Evolutionary conservation across 2,329 filamentous ascomycete genomes (phyloP), one percentile per base, ranked within the genome.

Genomic region (Dothidotthia symphoricarpi): DNA sequence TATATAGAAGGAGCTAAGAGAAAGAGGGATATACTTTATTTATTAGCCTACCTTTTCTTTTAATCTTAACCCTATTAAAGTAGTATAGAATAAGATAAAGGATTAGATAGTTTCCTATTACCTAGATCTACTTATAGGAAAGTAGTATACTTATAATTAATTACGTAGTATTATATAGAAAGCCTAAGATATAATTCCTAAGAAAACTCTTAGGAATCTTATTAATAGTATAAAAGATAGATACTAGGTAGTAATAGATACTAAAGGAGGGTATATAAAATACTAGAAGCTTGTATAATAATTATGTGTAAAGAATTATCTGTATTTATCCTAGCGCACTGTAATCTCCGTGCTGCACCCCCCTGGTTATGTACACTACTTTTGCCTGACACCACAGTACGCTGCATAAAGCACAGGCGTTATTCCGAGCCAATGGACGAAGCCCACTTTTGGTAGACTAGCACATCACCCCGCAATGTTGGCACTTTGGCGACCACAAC

Each of bases 1-100:
- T 22, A 36, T 28, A 1, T 9, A 7, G 29, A 14, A 28, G 2
- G 27, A 47, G 15, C 31, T 44, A 16, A 11, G 3, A 1, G 13
- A 40, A 28, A 28, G 33, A 19, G 31, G 22, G 8, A 42, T 39
- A 3, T 34, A 7, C 15, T 36, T 36, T 33, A 30, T 41, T n/a
- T 47, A 22, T 28, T 34, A 10, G 32, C 32, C 32, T 16, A 3
- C 24, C 24, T 34, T 19, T n/a, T 43, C 27, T 4, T 41, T 41
- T 8, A 31, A 44, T 40, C 30, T 47, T 7, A 47, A 44, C 24
- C 40, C 36, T 3, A 47, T 47, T 31, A 26, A 47, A 24, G 13
- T 19, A 10, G 22, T 44, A 11, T 47, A 28, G 40, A 39, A 39
- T 13, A 10, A 27, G 30, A 44, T 41, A n/a, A n/a, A n/a, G n/a